phyloP scores from a whole-genome alignment of 2,329 filamentous ascomycete genomes.

The Talaromyces rugulosus region DNA sequence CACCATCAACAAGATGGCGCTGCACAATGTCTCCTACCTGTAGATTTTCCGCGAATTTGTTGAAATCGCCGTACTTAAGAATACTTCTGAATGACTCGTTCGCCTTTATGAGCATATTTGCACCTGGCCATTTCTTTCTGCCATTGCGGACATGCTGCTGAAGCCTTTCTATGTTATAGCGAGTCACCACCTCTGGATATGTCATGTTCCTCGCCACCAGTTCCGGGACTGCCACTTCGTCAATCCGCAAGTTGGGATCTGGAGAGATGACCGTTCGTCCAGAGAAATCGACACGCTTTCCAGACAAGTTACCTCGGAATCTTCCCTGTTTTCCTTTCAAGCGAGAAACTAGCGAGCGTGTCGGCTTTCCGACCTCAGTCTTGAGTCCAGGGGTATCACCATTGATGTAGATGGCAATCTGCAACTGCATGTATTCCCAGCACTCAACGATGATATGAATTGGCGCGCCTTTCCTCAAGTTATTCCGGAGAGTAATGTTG shows the following conservation, averaged over 20 bases:
- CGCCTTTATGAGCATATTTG: conserved; percentile 74
- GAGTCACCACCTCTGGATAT: conserved; percentile 83
- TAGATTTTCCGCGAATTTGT: conserved; percentile 68
- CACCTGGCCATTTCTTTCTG: conserved; percentile 76
- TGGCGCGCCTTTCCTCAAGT: conserved; percentile 75
- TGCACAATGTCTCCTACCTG: conserved; percentile 85
- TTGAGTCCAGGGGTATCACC: conserved; percentile 93
- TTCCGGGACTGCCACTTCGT: conserved; percentile 86
- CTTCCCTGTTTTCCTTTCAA: conserved; percentile 96
- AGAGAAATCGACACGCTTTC: conserved; percentile 98
- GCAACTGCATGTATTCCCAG: conserved; percentile 94
- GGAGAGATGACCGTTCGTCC: conserved; percentile 96
- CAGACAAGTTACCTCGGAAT: conserved; percentile 93
- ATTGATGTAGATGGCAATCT: conserved; percentile 97
- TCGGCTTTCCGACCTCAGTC: conserved; percentile 72
- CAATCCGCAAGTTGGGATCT: conserved; percentile 88
- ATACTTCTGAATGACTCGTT: conserved; percentile 67
- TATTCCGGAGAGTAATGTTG: conserved; percentile 79
- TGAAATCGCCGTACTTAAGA: conserved; percentile 69
- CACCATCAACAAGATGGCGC: conserved; percentile 88
- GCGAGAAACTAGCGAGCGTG: conserved; percentile 89
- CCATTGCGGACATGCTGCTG: conserved; percentile 71
- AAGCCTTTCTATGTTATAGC: conserved; percentile 81
- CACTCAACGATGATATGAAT: conserved; percentile 93
- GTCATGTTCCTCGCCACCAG: conserved; percentile 95